Conservation (phyloP, 345 rosid species). For the Salix koriyanagi region DNA sequence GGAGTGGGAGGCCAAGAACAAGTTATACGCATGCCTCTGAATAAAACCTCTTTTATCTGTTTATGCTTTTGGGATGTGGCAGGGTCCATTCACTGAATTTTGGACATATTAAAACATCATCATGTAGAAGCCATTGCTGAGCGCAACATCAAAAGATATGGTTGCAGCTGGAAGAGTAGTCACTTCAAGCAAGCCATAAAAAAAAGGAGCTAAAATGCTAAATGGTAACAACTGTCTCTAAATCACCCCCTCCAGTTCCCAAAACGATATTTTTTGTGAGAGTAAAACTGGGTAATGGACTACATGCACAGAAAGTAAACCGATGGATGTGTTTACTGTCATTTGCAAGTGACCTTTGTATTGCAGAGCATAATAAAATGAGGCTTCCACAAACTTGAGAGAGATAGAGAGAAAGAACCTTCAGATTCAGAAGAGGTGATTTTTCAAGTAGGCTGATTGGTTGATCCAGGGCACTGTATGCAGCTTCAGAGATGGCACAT, state of each 20-base stretch:
- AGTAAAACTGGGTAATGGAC: too few relatives aligned
- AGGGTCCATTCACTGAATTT: too few relatives aligned
- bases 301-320: too few relatives aligned
- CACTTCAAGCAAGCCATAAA: not conserved
- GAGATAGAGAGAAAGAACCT: slow-evolving; percentile 43
- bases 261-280: too few relatives aligned
- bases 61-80: too few relatives aligned
- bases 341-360: not conserved
- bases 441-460: slow-evolving; percentile 83
- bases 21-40: too few relatives aligned
- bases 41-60: too few relatives aligned
- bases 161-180: not conserved
- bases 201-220: not conserved
- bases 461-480: slow-evolving; percentile 92
- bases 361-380: not conserved
- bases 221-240: not conserved
- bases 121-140: too few relatives aligned
- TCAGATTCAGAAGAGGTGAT: slow-evolving; percentile 66
- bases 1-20: too few relatives aligned
- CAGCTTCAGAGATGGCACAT: slow-evolving; percentile 88
- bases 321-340: not conserved
- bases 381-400: slow-evolving; percentile 6
- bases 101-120: too few relatives aligned
- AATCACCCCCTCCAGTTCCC: too few relatives aligned
- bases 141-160: too few relatives aligned